Evolutionary conservation across 1,139 yeast genomes (phyloP), one percentile per base, ranked within the genome.

Genomic region (Saccharomyces hybrid): DNA sequence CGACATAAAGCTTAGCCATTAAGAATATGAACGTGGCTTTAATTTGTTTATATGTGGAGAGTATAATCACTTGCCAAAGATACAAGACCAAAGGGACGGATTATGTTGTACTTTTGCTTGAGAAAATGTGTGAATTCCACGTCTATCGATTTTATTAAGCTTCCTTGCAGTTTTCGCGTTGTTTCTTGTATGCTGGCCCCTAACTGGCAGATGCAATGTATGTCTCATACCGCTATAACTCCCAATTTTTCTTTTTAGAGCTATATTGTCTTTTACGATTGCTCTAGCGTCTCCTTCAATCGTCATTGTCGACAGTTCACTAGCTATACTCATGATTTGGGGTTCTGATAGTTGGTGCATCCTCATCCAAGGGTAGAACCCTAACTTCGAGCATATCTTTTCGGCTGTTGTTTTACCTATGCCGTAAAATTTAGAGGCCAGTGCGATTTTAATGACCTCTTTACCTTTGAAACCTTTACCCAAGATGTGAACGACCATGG

Each of bases 301-400:
- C 41, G 88, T 82, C 77, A 88, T 77, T 52, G 82, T 86, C 1
- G 96, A 82, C 52, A 93, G 77, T 68, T 93, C 97, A 70, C 90
- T 91, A 51, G 96, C 86, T 49, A 93, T 78, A 47, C 88, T 82
- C 80, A 93, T 80, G 51, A 90, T 80, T 65, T 90, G 96, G 49
- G 91, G 88, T 71, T 93, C 99, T 31, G 86, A 77, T 50, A 93
- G 79, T 71, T 93, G 96, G 70, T 88, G 93, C 88, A 93, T 86
- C 73, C 96, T 82, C 95, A 91, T 90, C 69, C 81, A 78, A 46
- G 98, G 98, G 68, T 91, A 93, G 55, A 93, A 80, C 8, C 97
- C 97, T 27, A 93, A 82, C 68, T 83, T 88, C 49, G 98, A 85
- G 71, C 97, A 89, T 54, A 95, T 76, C 65, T 78, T 76, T 59